Evolutionary conservation across 2,329 filamentous ascomycete species (phyloP), one percentile per base, ranked within the genome.

Genomic region (Nakataea oryzae): DNA sequence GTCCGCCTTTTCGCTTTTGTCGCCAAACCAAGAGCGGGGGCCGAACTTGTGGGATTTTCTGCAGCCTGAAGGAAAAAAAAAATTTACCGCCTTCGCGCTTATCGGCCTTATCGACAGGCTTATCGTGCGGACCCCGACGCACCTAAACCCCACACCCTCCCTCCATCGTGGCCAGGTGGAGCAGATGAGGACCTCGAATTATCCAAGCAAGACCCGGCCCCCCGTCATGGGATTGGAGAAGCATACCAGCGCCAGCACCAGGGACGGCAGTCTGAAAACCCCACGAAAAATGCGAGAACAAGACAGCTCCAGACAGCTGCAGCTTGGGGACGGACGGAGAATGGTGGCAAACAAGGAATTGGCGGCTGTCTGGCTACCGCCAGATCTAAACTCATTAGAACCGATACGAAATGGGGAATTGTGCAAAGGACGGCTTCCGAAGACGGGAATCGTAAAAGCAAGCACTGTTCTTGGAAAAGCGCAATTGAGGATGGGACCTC

Each of bases 51-150:
- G 41, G 41, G 41, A 50, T 50, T 50, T 50, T 50, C 34, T 50
- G 34, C 58, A 50, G 50, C 41, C 24, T n/a, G n/a, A n/a, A n/a
- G 56, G 56, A 57, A 29, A 41, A 59, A 41, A 59, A 59, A 59
- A 59, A 41, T 59, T 59, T 59, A 47, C 41, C 41, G 41, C 41
- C 41, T 50, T 50, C 21, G 41, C 24, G 41, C 41, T 50, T 50
- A 50, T 50, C 41, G 41, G 21, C 8, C 21, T 1, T n/a, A n/a
- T 24, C 41, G 21, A 50, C 41, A 50, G 24, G 41, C 41, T 24
- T 50, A 50, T 50, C 41, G 41, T 24, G 41, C 2, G 21, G 41
- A n/a, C 21, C 24, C 21, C 9, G 21, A 47, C 14, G 5, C 21
- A n/a, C 21, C 3, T 50, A 9, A 50, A 47, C 21, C 24, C 41